Conservation (phyloP, 805 yeast genomes). For the Candida dendrica region DNA sequence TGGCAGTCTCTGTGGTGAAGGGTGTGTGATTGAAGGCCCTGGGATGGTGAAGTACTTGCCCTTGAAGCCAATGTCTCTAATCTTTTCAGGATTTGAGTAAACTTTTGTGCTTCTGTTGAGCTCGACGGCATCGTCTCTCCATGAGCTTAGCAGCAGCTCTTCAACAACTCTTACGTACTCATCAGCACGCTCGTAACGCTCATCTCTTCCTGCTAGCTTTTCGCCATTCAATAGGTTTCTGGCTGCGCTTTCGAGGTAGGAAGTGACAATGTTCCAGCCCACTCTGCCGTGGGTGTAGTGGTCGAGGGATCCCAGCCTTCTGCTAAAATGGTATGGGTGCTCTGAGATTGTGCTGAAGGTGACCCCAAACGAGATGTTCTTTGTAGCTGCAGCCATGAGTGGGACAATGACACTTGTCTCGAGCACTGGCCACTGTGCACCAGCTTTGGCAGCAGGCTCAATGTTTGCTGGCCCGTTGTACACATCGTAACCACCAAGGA, state of each 20-base stretch:
- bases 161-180: slow-evolving; percentile 29
- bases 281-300: slow-evolving; percentile 31
- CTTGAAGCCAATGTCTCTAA: slow-evolving; percentile 26
- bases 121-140: slow-evolving; percentile 27
- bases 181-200: slow-evolving; percentile 28
- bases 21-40: slow-evolving; percentile 28
- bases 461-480: slow-evolving; percentile 28
- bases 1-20: slow-evolving; percentile 32
- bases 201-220: slow-evolving; percentile 27
- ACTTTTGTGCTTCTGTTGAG: slow-evolving; percentile 13
- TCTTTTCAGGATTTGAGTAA: slow-evolving; percentile 25
- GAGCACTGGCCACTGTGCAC: slow-evolving; percentile 25
- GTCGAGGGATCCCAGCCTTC: slow-evolving; percentile 31
- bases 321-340: slow-evolving; percentile 28
- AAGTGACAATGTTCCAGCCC: slow-evolving; percentile 35
- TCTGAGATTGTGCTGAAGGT: slow-evolving; percentile 32
- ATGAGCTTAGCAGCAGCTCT: slow-evolving; percentile 27
- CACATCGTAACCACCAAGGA: slow-evolving; percentile 30
- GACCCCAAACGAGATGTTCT: slow-evolving; percentile 27
- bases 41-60: slow-evolving; percentile 30
- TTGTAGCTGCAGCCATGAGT: slow-evolving; percentile 32
- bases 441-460: slow-evolving; percentile 22
- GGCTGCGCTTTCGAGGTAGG: slow-evolving; percentile 32
- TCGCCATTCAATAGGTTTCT: slow-evolving; percentile 26
- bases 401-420: slow-evolving; percentile 30